Percentiles rank a stretch among this genome's conserved stretches.
Evolutionary conservation across 768 basidiomycete genomes (phyloP).

Genomic region (Trametes cubensis): DNA sequence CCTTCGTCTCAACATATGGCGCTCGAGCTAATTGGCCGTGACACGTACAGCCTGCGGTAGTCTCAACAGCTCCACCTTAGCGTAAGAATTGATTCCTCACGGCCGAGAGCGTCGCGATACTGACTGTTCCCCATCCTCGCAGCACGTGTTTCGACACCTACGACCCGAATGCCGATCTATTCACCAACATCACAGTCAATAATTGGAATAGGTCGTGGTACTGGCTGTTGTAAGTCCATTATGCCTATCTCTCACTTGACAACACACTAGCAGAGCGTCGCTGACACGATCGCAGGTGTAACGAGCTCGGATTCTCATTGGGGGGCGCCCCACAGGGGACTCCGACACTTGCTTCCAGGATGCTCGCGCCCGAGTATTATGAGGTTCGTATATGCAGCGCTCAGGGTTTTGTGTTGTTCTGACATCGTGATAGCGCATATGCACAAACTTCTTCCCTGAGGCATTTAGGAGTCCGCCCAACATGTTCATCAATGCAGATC

Average conservation of each 20-base stretch:
- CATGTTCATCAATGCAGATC: slow-evolving; percentile 42
- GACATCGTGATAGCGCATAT: slow-evolving; percentile 48
- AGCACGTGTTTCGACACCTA: slow-evolving; percentile 48
- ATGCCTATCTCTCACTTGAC: too few relatives aligned
- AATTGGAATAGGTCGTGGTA: slow-evolving; percentile 65
- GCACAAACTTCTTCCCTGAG: slow-evolving; percentile 65
- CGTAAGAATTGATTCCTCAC: slow-evolving; percentile 27
- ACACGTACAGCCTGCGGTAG: slow-evolving; percentile 46
- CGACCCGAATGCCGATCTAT: slow-evolving; percentile 43
- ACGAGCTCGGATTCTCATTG: slow-evolving; percentile 61
- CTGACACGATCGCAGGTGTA: slow-evolving; percentile 48
- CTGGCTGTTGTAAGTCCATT: slow-evolving; percentile 63
- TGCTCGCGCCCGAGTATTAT: slow-evolving; percentile 58
- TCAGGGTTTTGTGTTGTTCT: too few relatives aligned
- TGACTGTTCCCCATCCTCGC: neutral
- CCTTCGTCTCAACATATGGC: neutral
- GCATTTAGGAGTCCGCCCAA: slow-evolving; percentile 46
- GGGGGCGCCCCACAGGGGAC: slow-evolving; percentile 41
- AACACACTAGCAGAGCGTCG: too few relatives aligned
- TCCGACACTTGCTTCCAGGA: slow-evolving; percentile 55
- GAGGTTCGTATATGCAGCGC: slow-evolving; percentile 33
- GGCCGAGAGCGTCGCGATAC: neutral
- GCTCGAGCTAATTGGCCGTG: slow-evolving; percentile 51
- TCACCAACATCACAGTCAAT: slow-evolving; percentile 57
- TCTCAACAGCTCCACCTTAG: too few relatives aligned